These are phyloP conservation scores for Glycine latifolia DNA, from an alignment of 306 rosid species.

Conservation along the genomic window DNA sequence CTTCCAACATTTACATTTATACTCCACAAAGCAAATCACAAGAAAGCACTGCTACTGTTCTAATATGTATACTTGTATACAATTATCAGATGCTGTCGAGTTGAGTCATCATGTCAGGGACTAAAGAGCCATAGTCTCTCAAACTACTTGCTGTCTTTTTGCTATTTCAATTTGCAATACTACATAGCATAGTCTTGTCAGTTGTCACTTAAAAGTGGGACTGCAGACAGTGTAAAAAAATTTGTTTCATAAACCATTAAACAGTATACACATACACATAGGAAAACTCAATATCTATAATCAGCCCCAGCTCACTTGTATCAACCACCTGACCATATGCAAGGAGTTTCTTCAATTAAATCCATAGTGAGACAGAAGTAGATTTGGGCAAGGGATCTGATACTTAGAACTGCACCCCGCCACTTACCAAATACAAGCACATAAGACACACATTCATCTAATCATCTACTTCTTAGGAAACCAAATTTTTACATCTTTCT, in stretches of 20 bases:
- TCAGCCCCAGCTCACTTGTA: not conserved
- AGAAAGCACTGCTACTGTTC: conserved; percentile 10
- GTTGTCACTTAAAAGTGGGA: not conserved
- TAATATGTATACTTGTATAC: conserved; percentile 25
- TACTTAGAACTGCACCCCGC: conserved; percentile 13
- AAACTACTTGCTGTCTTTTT: conserved; percentile 11
- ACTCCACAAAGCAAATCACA: conserved; percentile 28
- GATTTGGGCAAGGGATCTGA: conserved; percentile 31
- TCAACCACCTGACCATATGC: conserved; percentile 17
- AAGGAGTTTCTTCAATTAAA: conserved; percentile 35
- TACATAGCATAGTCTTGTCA: conserved; percentile 6
- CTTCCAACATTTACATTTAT: conserved; percentile 36
- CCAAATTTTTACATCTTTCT: conserved; percentile 33
- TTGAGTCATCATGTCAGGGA: conserved; percentile 37
- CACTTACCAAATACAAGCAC: conserved; percentile 27
- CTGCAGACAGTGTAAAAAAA: conserved; percentile 20
- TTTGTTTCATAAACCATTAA: conserved; percentile 22
- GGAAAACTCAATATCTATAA: conserved; percentile 24
- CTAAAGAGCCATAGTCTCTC: conserved; percentile 18
- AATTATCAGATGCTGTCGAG: conserved; percentile 12
- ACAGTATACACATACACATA: not conserved
- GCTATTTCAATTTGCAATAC: conserved; percentile 26
- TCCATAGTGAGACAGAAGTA: conserved; percentile 19
- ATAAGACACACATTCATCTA: not conserved
- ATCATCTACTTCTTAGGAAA: conserved; percentile 30